Percentiles rank a stretch among this genome's conserved stretches.
These are phyloP conservation scores for Rasamsonia emersonii DNA, from an alignment of 2,329 filamentous ascomycete genomes.

Conservation along the genomic window DNA sequence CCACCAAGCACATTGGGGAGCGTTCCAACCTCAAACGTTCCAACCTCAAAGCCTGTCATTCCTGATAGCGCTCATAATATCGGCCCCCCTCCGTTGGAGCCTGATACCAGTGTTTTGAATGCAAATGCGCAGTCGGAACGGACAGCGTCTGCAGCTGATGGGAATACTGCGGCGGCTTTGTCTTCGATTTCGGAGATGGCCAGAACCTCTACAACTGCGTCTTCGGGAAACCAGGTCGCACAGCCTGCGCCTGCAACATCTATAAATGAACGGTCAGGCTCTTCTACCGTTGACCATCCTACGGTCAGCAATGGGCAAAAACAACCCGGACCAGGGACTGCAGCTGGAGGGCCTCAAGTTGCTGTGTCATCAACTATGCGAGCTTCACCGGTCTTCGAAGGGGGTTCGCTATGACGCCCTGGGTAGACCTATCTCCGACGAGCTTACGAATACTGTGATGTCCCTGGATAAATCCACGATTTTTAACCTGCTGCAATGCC, in stretches of 20 bases:
- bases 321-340: no score
- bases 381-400: neutral
- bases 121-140: neutral
- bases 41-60: no score
- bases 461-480: no score
- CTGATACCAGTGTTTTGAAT: slow-evolving; percentile 15
- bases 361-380: neutral
- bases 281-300: no score
- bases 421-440: no score
- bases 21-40: neutral
- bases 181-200: neutral
- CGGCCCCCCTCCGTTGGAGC: slow-evolving; percentile 16
- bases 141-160: neutral
- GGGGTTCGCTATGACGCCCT: no score
- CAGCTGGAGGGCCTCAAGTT: neutral
- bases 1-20: neutral
- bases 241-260: neutral
- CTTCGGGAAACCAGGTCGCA: neutral
- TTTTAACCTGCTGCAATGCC: no score
- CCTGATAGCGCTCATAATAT: no score
- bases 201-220: neutral
- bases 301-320: no score
- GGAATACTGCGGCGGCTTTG: neutral
- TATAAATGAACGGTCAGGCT: neutral
- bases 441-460: neutral